Evolutionary conservation across 805 yeast species (phyloP).

Genomic region (Candida hungchunana): DNA sequence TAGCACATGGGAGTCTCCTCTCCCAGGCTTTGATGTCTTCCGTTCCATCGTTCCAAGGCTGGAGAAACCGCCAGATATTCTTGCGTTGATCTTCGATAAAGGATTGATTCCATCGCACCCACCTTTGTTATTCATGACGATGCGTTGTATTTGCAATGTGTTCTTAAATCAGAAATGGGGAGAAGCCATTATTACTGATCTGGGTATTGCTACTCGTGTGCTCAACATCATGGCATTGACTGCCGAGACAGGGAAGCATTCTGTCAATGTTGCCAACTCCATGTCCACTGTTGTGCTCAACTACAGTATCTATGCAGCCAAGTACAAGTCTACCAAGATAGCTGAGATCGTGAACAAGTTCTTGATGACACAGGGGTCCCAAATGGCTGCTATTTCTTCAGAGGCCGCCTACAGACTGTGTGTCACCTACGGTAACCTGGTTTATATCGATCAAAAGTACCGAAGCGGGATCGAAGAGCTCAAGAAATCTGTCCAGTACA

Average conservation of each 20-base stretch:
- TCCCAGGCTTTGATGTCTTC: slow-evolving; percentile 58
- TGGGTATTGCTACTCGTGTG: slow-evolving; percentile 36
- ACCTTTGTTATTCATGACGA: slow-evolving; percentile 44
- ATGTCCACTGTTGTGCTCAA: slow-evolving; percentile 48
- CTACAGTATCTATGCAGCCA: slow-evolving; percentile 37
- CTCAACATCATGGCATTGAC: slow-evolving; percentile 21
- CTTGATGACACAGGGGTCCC: slow-evolving; percentile 26
- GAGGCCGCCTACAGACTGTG: slow-evolving; percentile 68
- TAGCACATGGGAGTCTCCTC: slow-evolving; percentile 43
- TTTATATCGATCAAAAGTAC: slow-evolving; percentile 29
- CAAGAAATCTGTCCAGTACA: slow-evolving; percentile 6
- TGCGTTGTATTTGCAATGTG: slow-evolving; percentile 53
- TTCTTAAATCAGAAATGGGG: slow-evolving; percentile 47
- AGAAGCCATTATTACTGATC: slow-evolving; percentile 38
- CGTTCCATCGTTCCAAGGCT: slow-evolving; percentile 45
- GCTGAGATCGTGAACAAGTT: slow-evolving; percentile 29
- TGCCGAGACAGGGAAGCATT: slow-evolving; percentile 15
- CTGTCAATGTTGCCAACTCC: slow-evolving; percentile 34
- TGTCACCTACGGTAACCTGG: slow-evolving; percentile 60
- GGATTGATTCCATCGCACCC: slow-evolving; percentile 34
- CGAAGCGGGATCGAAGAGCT: slow-evolving; percentile 19
- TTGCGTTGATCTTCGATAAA: slow-evolving; percentile 37
- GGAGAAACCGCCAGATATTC: slow-evolving; percentile 34
- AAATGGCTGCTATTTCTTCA: slow-evolving; percentile 35
- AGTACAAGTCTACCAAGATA: slow-evolving; percentile 28